phyloP scores from a whole-genome alignment of 2,329 filamentous ascomycete genomes.

The Botrytis hyacinthi region DNA sequence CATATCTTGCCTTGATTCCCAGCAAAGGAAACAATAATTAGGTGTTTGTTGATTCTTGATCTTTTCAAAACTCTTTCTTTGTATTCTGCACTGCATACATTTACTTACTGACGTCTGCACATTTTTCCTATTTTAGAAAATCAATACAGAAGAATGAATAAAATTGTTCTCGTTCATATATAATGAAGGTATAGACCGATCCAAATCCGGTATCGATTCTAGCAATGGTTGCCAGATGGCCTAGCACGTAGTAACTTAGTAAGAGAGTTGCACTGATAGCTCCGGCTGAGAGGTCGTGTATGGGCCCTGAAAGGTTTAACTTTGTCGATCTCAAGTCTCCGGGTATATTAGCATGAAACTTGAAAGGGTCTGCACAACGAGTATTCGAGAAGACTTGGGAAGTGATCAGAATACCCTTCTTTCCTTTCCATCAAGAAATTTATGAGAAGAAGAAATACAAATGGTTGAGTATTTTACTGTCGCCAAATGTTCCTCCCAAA shows the following conservation, averaged over 20 bases:
- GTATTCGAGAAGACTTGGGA: background rate
- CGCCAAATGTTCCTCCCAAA: background rate
- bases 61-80: background rate
- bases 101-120: background rate
- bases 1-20: background rate
- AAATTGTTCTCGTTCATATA: background rate
- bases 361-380: background rate
- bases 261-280: background rate
- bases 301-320: background rate
- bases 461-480: background rate
- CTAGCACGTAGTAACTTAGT: background rate
- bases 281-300: background rate
- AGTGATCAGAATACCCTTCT: background rate
- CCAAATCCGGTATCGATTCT: background rate
- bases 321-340: background rate
- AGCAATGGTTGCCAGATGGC: background rate
- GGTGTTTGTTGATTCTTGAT: background rate
- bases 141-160: background rate
- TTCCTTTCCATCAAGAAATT: no score
- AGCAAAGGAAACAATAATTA: background rate
- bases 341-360: background rate
- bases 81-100: background rate
- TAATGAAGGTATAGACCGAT: background rate
- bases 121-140: background rate
- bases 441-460: background rate